Evolutionary conservation across 2,329 filamentous ascomycete genomes (phyloP), one percentile per base, ranked within the genome.

Genomic region (Penicillium sp.): DNA sequence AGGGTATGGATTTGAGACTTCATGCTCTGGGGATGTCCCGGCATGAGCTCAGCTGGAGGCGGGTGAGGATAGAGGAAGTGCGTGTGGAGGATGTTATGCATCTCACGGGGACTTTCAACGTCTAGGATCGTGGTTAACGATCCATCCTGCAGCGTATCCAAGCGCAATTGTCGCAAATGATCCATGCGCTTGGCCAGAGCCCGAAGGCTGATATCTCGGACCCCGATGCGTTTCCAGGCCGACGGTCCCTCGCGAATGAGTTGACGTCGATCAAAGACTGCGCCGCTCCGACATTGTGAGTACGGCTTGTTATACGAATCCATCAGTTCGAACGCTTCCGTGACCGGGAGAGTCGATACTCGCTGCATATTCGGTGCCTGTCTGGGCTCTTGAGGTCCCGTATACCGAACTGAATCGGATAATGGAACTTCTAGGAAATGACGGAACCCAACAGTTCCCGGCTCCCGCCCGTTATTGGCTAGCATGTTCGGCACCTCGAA

Each of bases 401-500:
- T 52, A 42, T 65, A 66, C 38, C 56, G 52, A 33, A 61, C 42
- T 1, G 52, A 50, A 53, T 75, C 74, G 0, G 73, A 67, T 3
- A 76, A 64, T 1, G 74, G 67, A 4, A 75, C 58, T 51, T 78
- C 75, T 3, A 78, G 64, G 46, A 73, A 78, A 59, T 76, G 66
- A 28, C 73, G 71, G 44, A 75, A 71, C 0, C 75, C 75, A 9
- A 76, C 60, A 1, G 74, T 75, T 0, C 76, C 76, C 0, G 69
- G 67, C 51, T 78, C 75, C 24, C 66, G 65, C 6, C 74, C 75
- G 18, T 72, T 71, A 12, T 68, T 65, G 15, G 67, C 69, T 3
- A 76, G 64, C 75, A 78, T 78, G 49, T 75, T 77, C 0, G 75
- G 75, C 1, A 75, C 65, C 55, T 78, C 75, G 43, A 72, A 75